phyloP scores from a whole-genome alignment of 1,139 yeast species.

The Sugiyamaella novakii region DNA sequence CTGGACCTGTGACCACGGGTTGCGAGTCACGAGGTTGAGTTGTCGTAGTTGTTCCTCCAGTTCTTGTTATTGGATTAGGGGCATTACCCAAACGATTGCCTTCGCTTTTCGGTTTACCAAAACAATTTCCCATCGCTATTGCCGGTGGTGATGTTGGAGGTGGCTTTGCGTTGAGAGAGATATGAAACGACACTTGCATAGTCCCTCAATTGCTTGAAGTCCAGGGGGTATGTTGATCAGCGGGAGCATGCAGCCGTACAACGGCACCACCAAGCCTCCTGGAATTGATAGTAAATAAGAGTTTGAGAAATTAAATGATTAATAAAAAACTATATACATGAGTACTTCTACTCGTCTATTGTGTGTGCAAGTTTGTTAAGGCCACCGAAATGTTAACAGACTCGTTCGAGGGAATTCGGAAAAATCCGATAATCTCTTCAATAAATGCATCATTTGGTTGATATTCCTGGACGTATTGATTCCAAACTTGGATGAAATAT shows the following conservation, averaged over 20 bases:
- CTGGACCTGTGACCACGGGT: not conserved
- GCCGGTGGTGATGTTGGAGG: not conserved
- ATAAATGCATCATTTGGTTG: constrained; percentile 10
- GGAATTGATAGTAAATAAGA: no score
- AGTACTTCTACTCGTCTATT: no score
- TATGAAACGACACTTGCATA: not conserved
- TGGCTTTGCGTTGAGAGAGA: not conserved
- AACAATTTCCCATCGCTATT: constrained; percentile 16
- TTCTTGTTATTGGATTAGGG: not conserved
- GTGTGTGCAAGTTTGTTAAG: no score
- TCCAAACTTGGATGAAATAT: constrained; percentile 20
- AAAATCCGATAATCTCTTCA: constrained; percentile 19
- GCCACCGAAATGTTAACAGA: constrained; percentile 15
- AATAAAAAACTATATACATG: constrained; percentile 10
- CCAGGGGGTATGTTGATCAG: no score
- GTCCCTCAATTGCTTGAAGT: no score
- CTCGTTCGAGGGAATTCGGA: constrained; percentile 21
- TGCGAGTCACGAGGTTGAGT: not conserved
- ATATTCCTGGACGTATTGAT: constrained; percentile 14
- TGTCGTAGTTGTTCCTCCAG: not conserved
- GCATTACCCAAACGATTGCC: constrained; percentile 4
- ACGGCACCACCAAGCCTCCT: no score
- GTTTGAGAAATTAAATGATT: no score
- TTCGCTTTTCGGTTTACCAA: constrained; percentile 16
- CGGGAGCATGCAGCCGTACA: no score